phyloP scores from a whole-genome alignment of 192 early-diverging fungal genomes.

The Entomortierella parvispora region DNA sequence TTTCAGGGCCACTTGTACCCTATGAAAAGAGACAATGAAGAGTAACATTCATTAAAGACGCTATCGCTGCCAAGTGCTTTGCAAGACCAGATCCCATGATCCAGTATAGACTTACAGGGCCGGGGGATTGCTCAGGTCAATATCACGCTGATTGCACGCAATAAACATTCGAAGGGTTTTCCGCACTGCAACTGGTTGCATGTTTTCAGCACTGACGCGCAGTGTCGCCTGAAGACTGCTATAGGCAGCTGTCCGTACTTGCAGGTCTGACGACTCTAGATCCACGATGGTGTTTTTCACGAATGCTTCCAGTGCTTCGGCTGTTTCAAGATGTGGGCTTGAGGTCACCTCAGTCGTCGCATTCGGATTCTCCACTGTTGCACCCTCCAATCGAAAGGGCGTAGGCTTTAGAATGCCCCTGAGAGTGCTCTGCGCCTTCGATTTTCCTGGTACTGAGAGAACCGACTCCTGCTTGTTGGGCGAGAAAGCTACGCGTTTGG shows the following conservation, averaged over 20 bases:
- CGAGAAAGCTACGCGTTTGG: constrained; percentile 31
- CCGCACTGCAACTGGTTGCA: background rate
- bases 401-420: constrained; percentile 28
- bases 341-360: background rate
- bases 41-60: background rate
- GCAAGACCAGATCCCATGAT: background rate
- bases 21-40: background rate
- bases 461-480: constrained; percentile 28
- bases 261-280: constrained; percentile 8
- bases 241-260: background rate
- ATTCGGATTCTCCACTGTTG: background rate
- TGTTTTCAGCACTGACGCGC: background rate
- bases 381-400: constrained; percentile 1
- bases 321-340: background rate
- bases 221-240: constrained; percentile 4
- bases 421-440: background rate
- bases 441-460: constrained; percentile 12
- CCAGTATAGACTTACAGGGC: background rate
- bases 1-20: constrained; percentile 16
- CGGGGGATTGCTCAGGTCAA: too few species aligned
- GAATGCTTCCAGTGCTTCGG: background rate
- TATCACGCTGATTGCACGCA: background rate
- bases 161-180: background rate
- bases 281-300: constrained; percentile 14
- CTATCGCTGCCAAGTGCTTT: background rate